phyloP scores from a whole-genome alignment of 2,329 filamentous ascomycete species.

The Ampelomyces quisqualis region DNA sequence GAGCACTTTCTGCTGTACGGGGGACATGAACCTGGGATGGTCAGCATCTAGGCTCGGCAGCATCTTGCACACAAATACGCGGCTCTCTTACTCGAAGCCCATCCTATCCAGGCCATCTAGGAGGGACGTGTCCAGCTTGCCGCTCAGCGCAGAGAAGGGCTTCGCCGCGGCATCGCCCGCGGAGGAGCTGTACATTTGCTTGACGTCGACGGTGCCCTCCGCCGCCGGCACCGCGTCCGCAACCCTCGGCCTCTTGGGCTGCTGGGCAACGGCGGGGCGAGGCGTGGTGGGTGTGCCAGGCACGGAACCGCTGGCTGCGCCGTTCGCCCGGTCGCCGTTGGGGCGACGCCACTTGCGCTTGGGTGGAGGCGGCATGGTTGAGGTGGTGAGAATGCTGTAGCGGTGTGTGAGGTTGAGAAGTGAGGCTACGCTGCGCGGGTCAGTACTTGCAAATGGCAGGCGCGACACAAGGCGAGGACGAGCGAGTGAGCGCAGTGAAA shows the following conservation, averaged over 20 bases:
- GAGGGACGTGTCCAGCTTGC: conserved; percentile 28
- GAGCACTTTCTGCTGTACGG: conserved; percentile 57
- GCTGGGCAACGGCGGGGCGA: conserved; percentile 20
- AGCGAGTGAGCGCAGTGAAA: conserved; percentile 20
- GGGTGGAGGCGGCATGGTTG: conserved; percentile 26
- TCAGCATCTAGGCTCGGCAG: conserved; percentile 10
- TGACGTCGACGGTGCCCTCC: conserved; percentile 20
- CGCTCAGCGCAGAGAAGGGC: conserved; percentile 32
- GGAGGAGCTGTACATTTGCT: conserved; percentile 27
- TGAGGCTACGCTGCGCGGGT: conserved; percentile 10
- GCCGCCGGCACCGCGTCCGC: conserved; percentile 10
- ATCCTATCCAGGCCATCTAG: conserved; percentile 39
- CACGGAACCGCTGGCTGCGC: conserved; percentile 3
- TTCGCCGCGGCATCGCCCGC: conserved; percentile 24
- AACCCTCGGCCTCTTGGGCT: conserved; percentile 27
- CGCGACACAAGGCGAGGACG: conserved; percentile 18
- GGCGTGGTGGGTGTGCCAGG: conserved; percentile 9
- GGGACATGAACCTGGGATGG: conserved; percentile 49
- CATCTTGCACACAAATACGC: not conserved
- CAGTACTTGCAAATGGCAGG: conserved; percentile 23
- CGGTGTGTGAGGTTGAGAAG: conserved; percentile 13
- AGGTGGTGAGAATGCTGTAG: conserved; percentile 17
- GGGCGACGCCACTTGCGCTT: conserved; percentile 28
- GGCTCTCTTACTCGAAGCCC: conserved; percentile 38
- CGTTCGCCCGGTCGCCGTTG: conserved; percentile 8